phyloP scores from a whole-genome alignment of 2,329 filamentous ascomycete species.

The Ophiostoma sp. region DNA sequence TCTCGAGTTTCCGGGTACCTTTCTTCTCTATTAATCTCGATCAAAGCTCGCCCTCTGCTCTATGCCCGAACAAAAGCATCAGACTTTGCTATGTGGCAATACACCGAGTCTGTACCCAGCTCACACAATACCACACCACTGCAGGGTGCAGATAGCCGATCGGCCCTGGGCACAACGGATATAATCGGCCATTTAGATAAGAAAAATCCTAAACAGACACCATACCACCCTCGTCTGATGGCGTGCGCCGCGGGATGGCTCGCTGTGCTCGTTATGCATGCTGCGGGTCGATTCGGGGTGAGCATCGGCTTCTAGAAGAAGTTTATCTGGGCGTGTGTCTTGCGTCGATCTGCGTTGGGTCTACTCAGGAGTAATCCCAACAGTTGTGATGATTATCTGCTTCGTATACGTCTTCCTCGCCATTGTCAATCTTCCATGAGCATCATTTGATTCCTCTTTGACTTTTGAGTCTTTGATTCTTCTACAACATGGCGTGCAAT shows the following conservation, averaged over 20 bases:
- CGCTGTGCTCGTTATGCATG: background rate
- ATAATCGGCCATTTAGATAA: background rate
- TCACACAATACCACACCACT: background rate
- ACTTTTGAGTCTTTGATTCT: no score
- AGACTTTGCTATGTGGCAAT: background rate
- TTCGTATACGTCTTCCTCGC: no score
- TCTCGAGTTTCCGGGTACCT: background rate
- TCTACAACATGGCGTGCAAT: no score
- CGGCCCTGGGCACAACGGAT: background rate
- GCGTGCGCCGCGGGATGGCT: conserved; percentile 7
- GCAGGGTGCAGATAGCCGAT: background rate
- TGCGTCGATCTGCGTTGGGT: background rate
- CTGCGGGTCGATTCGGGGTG: conserved; percentile 10
- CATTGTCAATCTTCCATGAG: no score
- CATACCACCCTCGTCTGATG: conserved; percentile 3
- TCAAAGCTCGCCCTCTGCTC: no score
- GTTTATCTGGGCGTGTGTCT: background rate
- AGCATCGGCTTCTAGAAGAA: conserved; percentile 12
- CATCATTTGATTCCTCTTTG: no score
- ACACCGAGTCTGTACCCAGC: background rate
- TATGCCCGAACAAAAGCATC: background rate
- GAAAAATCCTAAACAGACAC: background rate
- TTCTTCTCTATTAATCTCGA: no score
- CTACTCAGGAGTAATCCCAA: no score
- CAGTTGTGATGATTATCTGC: no score